These are phyloP conservation scores for Fusarium metavorans DNA, from an alignment of 2,329 filamentous ascomycete genomes.

Conservation along the genomic window DNA sequence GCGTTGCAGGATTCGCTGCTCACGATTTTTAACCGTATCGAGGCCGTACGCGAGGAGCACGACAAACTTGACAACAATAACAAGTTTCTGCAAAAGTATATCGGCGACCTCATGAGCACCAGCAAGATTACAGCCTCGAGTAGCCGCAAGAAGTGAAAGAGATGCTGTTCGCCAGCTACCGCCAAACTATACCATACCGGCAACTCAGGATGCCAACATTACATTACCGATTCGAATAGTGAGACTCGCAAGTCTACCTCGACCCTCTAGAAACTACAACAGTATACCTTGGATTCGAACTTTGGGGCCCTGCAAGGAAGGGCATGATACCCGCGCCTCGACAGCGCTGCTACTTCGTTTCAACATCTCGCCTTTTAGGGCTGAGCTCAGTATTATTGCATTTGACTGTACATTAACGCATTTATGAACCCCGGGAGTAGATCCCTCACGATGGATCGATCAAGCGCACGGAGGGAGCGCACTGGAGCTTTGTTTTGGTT, in stretches of 20 bases:
- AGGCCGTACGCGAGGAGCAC: slow-evolving; percentile 93
- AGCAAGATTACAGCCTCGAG: slow-evolving; percentile 75
- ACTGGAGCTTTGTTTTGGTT: slow-evolving; percentile 36
- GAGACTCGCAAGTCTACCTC: slow-evolving; percentile 9
- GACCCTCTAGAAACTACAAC: slow-evolving; percentile 27
- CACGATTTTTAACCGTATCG: slow-evolving; percentile 91
- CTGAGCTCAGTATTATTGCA: slow-evolving; percentile 24
- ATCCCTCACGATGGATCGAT: slow-evolving; percentile 35
- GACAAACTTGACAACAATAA: slow-evolving; percentile 98
- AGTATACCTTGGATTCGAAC: slow-evolving; percentile 34
- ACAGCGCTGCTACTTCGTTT: slow-evolving; percentile 38
- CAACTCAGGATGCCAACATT: not conserved
- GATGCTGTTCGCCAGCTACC: not conserved
- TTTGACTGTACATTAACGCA: slow-evolving; percentile 45
- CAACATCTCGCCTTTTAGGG: slow-evolving; percentile 15
- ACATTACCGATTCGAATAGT: slow-evolving; percentile 14
- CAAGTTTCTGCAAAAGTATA: slow-evolving; percentile 97
- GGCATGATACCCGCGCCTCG: slow-evolving; percentile 49
- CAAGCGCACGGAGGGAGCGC: slow-evolving; percentile 34
- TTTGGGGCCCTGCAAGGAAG: slow-evolving; percentile 36
- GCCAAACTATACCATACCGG: not conserved
- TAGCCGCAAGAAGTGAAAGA: slow-evolving; percentile 65
- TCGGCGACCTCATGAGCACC: slow-evolving; percentile 94
- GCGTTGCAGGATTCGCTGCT: slow-evolving; percentile 89
- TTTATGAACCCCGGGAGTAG: slow-evolving; percentile 39